phyloP scores from a whole-genome alignment of 331 rosid genomes.

The Dryas integrifolia region DNA sequence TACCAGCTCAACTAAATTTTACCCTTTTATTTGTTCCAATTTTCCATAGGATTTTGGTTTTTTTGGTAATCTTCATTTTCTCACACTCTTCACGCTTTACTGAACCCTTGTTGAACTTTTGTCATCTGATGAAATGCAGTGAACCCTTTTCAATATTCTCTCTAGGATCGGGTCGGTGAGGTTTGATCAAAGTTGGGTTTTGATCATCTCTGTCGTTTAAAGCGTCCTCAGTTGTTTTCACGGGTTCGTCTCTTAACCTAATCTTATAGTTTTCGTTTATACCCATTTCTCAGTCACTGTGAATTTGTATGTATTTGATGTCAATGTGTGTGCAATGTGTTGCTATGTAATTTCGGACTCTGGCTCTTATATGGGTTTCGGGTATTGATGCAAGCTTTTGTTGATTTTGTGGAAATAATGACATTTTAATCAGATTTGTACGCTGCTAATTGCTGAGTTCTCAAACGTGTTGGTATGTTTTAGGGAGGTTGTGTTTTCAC shows the following conservation, averaged over 20 bases:
- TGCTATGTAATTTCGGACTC: neutral
- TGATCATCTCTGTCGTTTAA: neutral
- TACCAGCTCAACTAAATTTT: too few species aligned
- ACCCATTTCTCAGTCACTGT: neutral
- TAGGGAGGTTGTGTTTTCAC: neutral
- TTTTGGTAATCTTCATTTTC: too few species aligned
- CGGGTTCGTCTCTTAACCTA: conserved; percentile 1
- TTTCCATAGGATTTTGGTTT: too few species aligned
- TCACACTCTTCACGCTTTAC: neutral
- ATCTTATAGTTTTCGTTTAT: neutral
- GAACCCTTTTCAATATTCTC: neutral
- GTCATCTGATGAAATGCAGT: neutral
- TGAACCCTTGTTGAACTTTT: neutral
- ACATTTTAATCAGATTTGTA: too few species aligned
- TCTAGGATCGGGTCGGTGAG: neutral
- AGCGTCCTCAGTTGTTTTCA: neutral
- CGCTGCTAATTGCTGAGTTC: too few species aligned
- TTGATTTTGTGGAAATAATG: neutral
- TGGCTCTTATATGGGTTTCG: conserved; percentile 2
- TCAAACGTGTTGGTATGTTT: neutral
- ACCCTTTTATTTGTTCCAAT: too few species aligned
- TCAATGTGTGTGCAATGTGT: neutral
- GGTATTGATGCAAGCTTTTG: conserved; percentile 4
- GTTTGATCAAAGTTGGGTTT: neutral
- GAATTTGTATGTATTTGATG: neutral